Percentiles rank a stretch among this genome's conserved stretches.
phyloP scores from a whole-genome alignment of 192 early-diverging fungal genomes.

The Linnemannia elongata region DNA sequence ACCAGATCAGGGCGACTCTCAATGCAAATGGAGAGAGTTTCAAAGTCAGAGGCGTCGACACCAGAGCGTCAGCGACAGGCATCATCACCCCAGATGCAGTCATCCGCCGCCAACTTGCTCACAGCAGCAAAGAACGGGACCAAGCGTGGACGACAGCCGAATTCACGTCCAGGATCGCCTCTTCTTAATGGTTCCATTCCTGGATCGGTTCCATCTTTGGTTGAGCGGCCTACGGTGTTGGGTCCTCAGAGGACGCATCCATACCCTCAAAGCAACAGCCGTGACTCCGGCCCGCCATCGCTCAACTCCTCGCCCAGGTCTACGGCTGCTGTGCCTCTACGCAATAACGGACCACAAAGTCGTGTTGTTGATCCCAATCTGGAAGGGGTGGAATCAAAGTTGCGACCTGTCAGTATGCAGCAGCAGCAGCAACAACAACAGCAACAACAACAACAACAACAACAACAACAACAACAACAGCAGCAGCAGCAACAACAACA shows the following conservation, averaged over 20 bases:
- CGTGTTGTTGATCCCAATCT: constrained; percentile 7
- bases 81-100: background rate
- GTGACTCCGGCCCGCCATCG: constrained; percentile 1
- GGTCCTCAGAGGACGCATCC: constrained; percentile 24
- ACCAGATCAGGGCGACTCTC: background rate
- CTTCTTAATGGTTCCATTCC: constrained; percentile 10
- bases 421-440: constrained; percentile 7
- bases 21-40: constrained; percentile 6
- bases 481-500: constrained; percentile 7
- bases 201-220: background rate
- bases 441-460: constrained; percentile 9
- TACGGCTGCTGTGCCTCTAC: background rate
- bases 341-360: background rate
- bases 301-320: background rate
- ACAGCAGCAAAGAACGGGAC: background rate
- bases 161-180: constrained; percentile 25
- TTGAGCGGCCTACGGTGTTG: constrained; percentile 19
- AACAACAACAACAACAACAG: constrained; percentile 13
- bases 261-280: constrained; percentile 16
- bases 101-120: background rate
- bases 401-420: background rate
- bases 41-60: background rate
- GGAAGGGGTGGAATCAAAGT: constrained; percentile 11
- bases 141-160: background rate
- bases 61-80: background rate